phyloP scores from a whole-genome alignment of 495 filamentous ascomycete genomes.

The Penicillium canariense region DNA sequence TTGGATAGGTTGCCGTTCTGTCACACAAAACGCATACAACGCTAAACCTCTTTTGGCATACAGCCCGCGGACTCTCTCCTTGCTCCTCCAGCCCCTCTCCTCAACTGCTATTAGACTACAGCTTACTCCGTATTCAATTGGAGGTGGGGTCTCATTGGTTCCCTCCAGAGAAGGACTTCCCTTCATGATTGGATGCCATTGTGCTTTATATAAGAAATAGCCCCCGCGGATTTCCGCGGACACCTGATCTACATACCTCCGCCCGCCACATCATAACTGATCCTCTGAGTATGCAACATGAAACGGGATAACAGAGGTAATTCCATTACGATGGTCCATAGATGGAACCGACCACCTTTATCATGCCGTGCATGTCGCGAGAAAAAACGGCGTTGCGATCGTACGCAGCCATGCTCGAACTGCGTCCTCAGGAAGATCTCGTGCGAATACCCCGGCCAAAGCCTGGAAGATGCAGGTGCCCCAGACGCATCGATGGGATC shows the following conservation, averaged over 20 bases:
- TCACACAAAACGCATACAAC: background rate
- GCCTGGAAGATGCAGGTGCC: background rate
- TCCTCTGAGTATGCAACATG: conserved; percentile 11
- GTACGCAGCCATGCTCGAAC: conserved; percentile 29
- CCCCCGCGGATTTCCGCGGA: conserved; percentile 13
- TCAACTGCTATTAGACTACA: too few relatives aligned
- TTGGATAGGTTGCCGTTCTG: background rate
- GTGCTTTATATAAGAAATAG: conserved; percentile 3
- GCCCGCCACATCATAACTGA: background rate
- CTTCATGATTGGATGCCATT: background rate
- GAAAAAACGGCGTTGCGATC: conserved; percentile 31
- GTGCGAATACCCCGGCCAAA: conserved; percentile 19
- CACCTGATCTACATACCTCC: background rate
- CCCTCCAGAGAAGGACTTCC: background rate
- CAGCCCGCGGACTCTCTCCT: background rate
- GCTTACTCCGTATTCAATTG: too few relatives aligned
- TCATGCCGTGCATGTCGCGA: conserved; percentile 27
- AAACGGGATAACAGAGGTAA: conserved; percentile 17
- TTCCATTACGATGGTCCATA: conserved; percentile 11
- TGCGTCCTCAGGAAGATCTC: conserved; percentile 21
- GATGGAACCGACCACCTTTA: conserved; percentile 19
- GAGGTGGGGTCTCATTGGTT: background rate
- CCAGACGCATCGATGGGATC: background rate
- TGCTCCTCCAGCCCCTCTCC: too few relatives aligned
- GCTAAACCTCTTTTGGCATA: background rate